phyloP scores from a whole-genome alignment of 2,329 filamentous ascomycete species.

The Cercospora nicotianae region DNA sequence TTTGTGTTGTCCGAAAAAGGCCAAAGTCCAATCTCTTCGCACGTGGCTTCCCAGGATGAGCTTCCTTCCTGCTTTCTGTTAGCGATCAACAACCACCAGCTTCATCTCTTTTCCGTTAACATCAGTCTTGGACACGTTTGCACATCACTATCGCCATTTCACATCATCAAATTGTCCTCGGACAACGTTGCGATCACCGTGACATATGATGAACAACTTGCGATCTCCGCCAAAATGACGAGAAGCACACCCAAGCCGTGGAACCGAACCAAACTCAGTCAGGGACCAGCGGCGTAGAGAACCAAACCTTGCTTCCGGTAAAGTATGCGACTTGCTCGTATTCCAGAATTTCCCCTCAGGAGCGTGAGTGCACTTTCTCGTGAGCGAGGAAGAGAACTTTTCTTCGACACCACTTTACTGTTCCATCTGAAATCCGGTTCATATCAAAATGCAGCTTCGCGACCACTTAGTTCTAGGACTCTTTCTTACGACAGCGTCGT shows the following conservation, averaged over 20 bases:
- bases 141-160: neutral
- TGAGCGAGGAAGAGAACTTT: too few relatives aligned
- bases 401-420: neutral
- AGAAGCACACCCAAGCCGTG: neutral
- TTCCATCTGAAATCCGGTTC: neutral
- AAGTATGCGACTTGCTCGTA: neutral
- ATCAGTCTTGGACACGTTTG: neutral
- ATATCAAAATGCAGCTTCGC: neutral
- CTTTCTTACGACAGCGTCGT: neutral
- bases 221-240: neutral
- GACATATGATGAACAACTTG: neutral
- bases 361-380: neutral
- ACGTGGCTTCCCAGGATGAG: neutral
- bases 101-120: neutral
- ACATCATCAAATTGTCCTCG: neutral
- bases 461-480: neutral
- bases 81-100: neutral
- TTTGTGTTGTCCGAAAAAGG: neutral
- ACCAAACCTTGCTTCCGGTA: neutral
- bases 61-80: neutral
- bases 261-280: neutral
- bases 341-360: neutral
- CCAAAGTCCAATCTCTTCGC: neutral
- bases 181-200: neutral
- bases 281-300: neutral